Evolutionary conservation across 2,329 filamentous ascomycete species (phyloP).

Genomic region (Penicillium verrucosum): DNA sequence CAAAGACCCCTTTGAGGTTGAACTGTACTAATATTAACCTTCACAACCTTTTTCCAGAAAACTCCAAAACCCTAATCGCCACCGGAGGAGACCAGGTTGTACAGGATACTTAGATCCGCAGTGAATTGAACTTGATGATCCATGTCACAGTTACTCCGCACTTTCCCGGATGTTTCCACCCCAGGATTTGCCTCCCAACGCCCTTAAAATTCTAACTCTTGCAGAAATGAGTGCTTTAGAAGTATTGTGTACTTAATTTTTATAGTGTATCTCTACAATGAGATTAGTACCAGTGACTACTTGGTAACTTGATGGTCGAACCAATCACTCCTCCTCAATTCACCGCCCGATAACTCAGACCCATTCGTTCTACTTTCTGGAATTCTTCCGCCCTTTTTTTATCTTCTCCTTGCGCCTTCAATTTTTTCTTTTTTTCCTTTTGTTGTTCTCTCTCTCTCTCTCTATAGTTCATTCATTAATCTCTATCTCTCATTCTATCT

Average conservation of each 20-base stretch:
- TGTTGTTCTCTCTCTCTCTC: constrained; percentile 1
- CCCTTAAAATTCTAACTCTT: constrained; percentile 9
- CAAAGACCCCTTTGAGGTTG: background rate
- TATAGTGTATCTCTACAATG: fast-evolving
- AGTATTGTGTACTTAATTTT: constrained; percentile 6
- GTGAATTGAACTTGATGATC: background rate
- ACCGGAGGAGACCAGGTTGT: constrained; percentile 1
- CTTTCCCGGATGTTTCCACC: background rate
- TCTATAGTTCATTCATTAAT: constrained; percentile 16
- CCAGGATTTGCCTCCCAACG: constrained; percentile 19
- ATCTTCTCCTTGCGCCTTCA: constrained; percentile 18
- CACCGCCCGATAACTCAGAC: constrained; percentile 24
- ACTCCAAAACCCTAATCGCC: background rate
- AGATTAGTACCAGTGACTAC: background rate
- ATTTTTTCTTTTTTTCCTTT: constrained; percentile 9
- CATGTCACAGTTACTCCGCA: constrained; percentile 21
- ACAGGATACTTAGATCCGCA: constrained; percentile 14
- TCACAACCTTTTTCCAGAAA: background rate
- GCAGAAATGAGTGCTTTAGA: background rate
- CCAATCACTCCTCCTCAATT: constrained; percentile 15
- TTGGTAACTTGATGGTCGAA: background rate
- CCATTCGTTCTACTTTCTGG: constrained; percentile 16
- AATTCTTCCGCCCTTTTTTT: constrained; percentile 20
- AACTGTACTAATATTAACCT: background rate
- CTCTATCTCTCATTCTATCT: constrained; percentile 5